Evolutionary conservation across 2,329 filamentous ascomycete species (phyloP), one percentile per base, ranked within the genome.

Genomic region (Eutypella sp.): DNA sequence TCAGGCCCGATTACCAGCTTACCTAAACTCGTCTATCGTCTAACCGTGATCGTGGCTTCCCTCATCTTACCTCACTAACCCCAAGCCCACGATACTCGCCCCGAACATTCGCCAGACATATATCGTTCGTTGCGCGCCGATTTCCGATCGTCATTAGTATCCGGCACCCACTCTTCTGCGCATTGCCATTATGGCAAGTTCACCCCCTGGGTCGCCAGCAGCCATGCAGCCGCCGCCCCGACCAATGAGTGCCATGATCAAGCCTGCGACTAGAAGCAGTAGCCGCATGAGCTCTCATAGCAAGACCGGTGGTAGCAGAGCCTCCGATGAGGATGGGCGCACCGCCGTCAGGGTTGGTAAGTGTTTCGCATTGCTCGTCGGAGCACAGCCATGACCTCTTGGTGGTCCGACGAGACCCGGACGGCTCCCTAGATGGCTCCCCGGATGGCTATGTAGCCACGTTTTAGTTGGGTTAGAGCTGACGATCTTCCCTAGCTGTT

Each of bases 301-400:
- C 71, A 92, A 87, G 67, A 72, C 76, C 43, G 84, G 81, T 60
- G 83, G 85, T 52, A 95, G 89, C 69, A 81, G 89, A 62, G 85
- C 86, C 20, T 95, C 90, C 0, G 91, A 96, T 60, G 91, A 96
- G 58, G 91, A 96, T 57, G 60, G 54, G 65, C 91, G 87, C 65
- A 96, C 91, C 6, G 88, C 91, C 22, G 91, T 96, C 70, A 93
- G 89, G 92, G 91, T 96, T 65, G 91, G 91, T 96, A 80, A 59
- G 90, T 87, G 50, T 55, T 51, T 25, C 31, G n/a, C n/a, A n/a
- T n/a, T n/a, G n/a, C n/a, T n/a, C n/a, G n/a, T n/a, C n/a, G n/a
- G n/a, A n/a, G n/a, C n/a, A n/a, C n/a, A n/a, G n/a, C n/a, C n/a
- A n/a, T n/a, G n/a, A n/a, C n/a, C n/a, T n/a, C n/a, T n/a, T n/a